phyloP scores from a whole-genome alignment of 2,329 filamentous ascomycete genomes.

The Trichoderma sp. region DNA sequence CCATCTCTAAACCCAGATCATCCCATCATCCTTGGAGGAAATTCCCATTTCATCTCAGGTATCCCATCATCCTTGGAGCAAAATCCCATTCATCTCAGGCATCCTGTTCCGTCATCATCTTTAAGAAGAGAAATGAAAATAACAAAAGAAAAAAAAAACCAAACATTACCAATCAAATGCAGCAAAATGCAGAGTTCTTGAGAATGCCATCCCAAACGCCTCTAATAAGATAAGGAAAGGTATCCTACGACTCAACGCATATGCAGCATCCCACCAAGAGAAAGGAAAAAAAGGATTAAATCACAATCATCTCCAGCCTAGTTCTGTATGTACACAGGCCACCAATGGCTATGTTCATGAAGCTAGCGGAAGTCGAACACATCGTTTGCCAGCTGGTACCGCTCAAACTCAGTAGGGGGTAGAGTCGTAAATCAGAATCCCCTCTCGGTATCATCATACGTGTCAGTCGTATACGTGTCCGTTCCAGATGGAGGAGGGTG shows the following conservation, averaged over 20 bases:
- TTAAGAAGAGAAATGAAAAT: not conserved
- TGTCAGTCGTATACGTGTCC: constrained; percentile 36
- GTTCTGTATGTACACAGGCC: constrained; percentile 12
- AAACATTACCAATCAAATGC: constrained; percentile 15
- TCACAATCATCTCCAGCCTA: not conserved
- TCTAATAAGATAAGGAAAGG: constrained; percentile 10
- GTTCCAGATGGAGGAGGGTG: constrained; percentile 22
- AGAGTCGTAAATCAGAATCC: constrained; percentile 24
- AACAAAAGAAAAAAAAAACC: too few relatives aligned
- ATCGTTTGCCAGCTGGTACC: not conserved
- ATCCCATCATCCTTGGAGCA: not conserved
- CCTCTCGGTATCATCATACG: constrained; percentile 2
- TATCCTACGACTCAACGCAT: constrained; percentile 19
- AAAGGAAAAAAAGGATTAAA: not conserved
- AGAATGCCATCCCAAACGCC: constrained; percentile 21
- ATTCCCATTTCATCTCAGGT: constrained; percentile 8
- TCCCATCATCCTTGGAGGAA: not conserved
- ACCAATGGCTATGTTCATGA: not conserved
- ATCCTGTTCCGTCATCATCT: constrained; percentile 3
- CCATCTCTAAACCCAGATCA: constrained; percentile 28
- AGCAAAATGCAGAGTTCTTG: constrained; percentile 13
- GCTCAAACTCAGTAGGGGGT: too few relatives aligned
- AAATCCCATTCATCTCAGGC: constrained; percentile 4
- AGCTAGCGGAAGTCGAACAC: not conserved
- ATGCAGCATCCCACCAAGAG: constrained; percentile 14